Evolutionary conservation across 1,284 basidiomycete genomes (phyloP).

Genomic region (Leccinum griseonigrum): DNA sequence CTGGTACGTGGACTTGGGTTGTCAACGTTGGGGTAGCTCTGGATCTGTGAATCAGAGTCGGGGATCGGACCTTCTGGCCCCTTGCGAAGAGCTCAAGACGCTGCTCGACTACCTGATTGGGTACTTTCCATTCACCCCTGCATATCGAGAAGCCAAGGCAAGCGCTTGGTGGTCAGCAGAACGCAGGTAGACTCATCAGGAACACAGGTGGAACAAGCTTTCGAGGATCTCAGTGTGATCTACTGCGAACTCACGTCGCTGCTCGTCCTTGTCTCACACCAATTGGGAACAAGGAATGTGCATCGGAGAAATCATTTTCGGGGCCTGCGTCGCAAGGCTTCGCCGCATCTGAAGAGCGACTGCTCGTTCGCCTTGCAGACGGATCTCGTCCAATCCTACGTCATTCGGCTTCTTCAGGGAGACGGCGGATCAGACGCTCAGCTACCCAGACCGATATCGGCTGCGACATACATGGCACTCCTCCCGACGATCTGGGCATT

Average conservation of each 20-base stretch:
- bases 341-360: constrained; percentile 7
- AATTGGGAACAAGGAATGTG: constrained; percentile 8
- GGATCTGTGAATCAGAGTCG: constrained; percentile 13
- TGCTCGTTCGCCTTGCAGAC: constrained; percentile 40
- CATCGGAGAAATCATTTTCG: constrained; percentile 11
- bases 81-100: constrained; percentile 48
- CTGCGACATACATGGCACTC: constrained; percentile 65
- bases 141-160: constrained; percentile 57
- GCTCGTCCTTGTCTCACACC: constrained; percentile 45
- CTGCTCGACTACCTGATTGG: constrained; percentile 71
- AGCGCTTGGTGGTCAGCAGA: constrained; percentile 10
- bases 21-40: not conserved
- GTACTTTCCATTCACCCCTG: constrained; percentile 77
- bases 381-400: constrained; percentile 65
- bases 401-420: constrained; percentile 62
- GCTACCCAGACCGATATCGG: constrained; percentile 49
- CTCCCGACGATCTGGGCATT: constrained; percentile 86
- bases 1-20: constrained; percentile 22
- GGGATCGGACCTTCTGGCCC: constrained; percentile 23
- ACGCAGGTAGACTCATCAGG: constrained; percentile 4
- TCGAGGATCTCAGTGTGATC: constrained; percentile 70
- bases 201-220: constrained; percentile 53
- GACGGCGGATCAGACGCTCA: constrained; percentile 42
- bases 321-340: constrained; percentile 5
- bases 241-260: constrained; percentile 77